Percentiles rank a stretch among this genome's conserved stretches.
Evolutionary conservation across 2,329 filamentous ascomycete species (phyloP).

Genomic region (Fusarium marasasianum): DNA sequence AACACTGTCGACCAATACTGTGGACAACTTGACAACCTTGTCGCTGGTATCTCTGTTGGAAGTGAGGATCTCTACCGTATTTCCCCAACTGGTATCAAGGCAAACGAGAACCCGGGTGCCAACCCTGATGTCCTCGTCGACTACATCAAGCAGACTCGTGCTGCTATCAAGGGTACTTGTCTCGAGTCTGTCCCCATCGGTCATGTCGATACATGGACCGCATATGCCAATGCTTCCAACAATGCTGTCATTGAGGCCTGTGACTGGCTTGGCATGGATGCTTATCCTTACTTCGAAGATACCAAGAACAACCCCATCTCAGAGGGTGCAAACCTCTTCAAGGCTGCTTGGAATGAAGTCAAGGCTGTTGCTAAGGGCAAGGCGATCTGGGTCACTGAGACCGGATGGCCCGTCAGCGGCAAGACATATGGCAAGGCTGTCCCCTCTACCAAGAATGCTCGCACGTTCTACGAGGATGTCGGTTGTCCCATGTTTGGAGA

Average conservation of each 20-base stretch:
- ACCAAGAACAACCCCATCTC: constrained; percentile 73
- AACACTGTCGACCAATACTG: constrained; percentile 76
- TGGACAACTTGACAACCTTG: constrained; percentile 67
- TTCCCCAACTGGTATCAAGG: constrained; percentile 73
- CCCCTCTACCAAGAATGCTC: constrained; percentile 72
- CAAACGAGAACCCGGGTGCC: constrained; percentile 70
- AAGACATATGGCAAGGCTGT: constrained; percentile 68
- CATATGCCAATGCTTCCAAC: constrained; percentile 79
- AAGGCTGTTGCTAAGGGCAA: constrained; percentile 69
- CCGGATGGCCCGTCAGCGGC: constrained; percentile 84
- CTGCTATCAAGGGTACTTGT: constrained; percentile 69
- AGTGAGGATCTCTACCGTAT: constrained; percentile 87
- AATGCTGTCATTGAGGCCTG: constrained; percentile 71
- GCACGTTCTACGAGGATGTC: constrained; percentile 83
- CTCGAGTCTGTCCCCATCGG: constrained; percentile 71
- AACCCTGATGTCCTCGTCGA: constrained; percentile 68
- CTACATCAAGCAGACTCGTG: constrained; percentile 77
- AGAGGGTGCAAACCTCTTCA: constrained; percentile 73
- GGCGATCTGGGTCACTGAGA: constrained; percentile 87
- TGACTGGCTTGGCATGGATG: constrained; percentile 87
- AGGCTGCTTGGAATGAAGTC: constrained; percentile 70
- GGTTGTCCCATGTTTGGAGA: constrained; percentile 75
- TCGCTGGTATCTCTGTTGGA: constrained; percentile 86
- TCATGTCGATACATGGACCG: constrained; percentile 91
- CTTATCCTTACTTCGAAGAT: constrained; percentile 85